Evolutionary conservation across 2,329 filamentous ascomycete species (phyloP), one percentile per base, ranked within the genome.

Genomic region (Colletotrichum noveboracense): DNA sequence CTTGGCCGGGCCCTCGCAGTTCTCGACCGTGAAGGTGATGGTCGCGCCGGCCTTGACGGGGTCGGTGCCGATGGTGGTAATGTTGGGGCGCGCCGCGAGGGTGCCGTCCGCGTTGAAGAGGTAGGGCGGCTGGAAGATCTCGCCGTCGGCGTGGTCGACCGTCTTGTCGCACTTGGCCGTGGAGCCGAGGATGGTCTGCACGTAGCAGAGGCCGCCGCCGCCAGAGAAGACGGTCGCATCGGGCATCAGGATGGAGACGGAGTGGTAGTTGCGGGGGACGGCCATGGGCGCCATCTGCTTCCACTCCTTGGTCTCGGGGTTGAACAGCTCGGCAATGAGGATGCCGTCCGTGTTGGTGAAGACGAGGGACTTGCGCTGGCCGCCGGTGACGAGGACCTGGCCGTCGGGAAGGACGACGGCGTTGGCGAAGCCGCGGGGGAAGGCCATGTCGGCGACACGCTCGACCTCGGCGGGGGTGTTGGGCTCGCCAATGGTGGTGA

Each of bases 71-170:
- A 86, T 79, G 6, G 76, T 80, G 6, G 76, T 79, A 66, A 91
- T 89, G 6, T 79, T 77, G 1, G 89, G 89, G 2, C 88, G 85
- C 0, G 81, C 76, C 4, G 86, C 85, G 0, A 71, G 75, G 13
- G 78, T 78, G 18, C 89, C 89, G 56, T 88, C 82, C 5, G 79
- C 38, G 34, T 86, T 87, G 75, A 90, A 88, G 0, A 92, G 87
- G 76, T 92, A 92, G 0, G 88, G 87, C 1, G 91, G 91, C 6
- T 84, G 85, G 80, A 88, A 92, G 68, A 92, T 87, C 80, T 92
- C 86, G 7, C 81, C 89, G 76, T 92, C 89, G 52, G 85, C 86
- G 77, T 92, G 91, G 71, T 92, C 88, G 18, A 84, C 83, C 1
- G 81, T 80, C 75, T 85, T 87, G 76, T 83, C 82, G 76, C 81